Conservation (phyloP, 805 yeast species). For the Candida koratica region DNA sequence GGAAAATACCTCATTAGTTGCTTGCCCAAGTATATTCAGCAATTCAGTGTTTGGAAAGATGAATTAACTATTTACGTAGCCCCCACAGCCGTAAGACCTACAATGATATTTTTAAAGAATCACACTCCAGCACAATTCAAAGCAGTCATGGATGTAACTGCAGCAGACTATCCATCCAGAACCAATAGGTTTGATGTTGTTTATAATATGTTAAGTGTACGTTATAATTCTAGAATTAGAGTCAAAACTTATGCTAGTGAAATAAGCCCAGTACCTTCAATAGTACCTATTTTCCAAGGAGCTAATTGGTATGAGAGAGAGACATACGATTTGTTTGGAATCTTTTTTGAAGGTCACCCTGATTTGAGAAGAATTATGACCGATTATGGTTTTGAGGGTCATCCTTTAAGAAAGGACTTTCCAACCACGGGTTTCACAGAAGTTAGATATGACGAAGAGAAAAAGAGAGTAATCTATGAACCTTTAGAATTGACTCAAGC, state of each 20-base stretch:
- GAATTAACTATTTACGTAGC: conserved; percentile 74
- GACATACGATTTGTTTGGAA: conserved; percentile 82
- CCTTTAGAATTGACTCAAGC: conserved; percentile 91
- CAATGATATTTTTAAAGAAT: conserved; percentile 62
- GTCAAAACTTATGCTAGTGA: conserved; percentile 87
- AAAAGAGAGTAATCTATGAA: conserved; percentile 83
- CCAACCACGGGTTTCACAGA: conserved; percentile 91
- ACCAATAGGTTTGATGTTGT: conserved; percentile 83
- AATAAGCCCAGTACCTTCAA: conserved; percentile 74
- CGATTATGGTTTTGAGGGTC: conserved; percentile 90
- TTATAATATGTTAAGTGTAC: conserved; percentile 73
- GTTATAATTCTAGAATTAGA: conserved; percentile 82
- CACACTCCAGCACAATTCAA: conserved; percentile 82
- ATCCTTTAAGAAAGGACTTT: conserved; percentile 87
- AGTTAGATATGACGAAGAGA: conserved; percentile 85
- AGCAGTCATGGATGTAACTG: conserved; percentile 75
- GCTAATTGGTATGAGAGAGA: conserved; percentile 92
- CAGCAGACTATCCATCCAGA: conserved; percentile 82
- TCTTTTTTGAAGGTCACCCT: conserved; percentile 85
- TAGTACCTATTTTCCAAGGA: conserved; percentile 69
- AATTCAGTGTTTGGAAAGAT: conserved; percentile 87
- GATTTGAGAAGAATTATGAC: conserved; percentile 87
- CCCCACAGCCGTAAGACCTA: conserved; percentile 73
- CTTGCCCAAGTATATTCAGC: conserved; percentile 77
- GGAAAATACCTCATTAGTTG: conserved; percentile 75